Evolutionary conservation across 495 filamentous ascomycete genomes (phyloP), one percentile per base, ranked within the genome.

Genomic region (Cenococcum geophilum): DNA sequence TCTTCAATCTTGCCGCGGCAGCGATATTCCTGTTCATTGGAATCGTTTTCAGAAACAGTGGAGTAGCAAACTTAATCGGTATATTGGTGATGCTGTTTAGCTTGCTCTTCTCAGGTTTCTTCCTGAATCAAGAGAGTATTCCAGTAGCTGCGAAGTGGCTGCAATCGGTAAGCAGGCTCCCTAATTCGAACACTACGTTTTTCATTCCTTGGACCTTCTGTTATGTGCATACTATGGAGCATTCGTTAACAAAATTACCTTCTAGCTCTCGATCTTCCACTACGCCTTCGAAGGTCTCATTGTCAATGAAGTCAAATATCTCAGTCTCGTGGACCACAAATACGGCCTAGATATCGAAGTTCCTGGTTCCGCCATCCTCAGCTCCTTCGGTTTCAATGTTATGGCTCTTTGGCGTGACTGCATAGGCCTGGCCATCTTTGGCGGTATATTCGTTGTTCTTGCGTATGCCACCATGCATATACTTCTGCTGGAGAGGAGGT

Each of bases 41-140:
- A 58, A 96, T 99, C 58, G 81, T 97, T 11, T 91, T 93, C 80
- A 89, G 88, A 65, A 92, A 97, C 62, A 80, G 78, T 8, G 87
- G 89, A n/a, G 89, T 99, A 1, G 95, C 95, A 61, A 97, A 96
- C 73, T 74, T 99, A 57, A 90, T 97, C 52, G 95, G 93, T 47
- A 93, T 89, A 68, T 72, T 99, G 68, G 91, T 97, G 52, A 99
- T 99, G 93, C 81, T 99, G 34, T 99, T 99, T 77, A 93, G 88
- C 69, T 75, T 99, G 66, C 81, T 99, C 0, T 96, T 99, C 74
- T 91, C 91, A 0, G 93, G 93, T 59, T 78, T 97, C 35, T 76
- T 99, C 53, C 81, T 99, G 50, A 99, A 99, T 71, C 91, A 95
- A 68, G 83, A 97, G 70, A 89, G 88, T 14, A 97, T 97, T 60